A percentile compares a stretch with the other conserved stretches of the same genome.
Evolutionary conservation across 2,329 filamentous ascomycete species (phyloP).

Genomic region (Amauroascus verrucosus): DNA sequence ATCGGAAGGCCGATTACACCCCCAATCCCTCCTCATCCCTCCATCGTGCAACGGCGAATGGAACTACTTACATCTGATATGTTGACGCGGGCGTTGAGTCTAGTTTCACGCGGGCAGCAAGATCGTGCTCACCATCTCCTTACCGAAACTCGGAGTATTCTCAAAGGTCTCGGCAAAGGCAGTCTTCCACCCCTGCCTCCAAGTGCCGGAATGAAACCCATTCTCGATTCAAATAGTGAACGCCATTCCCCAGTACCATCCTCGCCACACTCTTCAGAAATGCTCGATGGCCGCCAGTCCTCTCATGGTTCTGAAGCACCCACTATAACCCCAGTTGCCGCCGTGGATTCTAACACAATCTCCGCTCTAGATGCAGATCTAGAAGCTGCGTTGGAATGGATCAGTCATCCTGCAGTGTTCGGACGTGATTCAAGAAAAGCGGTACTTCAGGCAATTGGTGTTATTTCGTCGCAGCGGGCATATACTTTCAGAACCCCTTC

Average conservation of each 20-base stretch:
- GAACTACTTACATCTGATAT: conserved; percentile 96
- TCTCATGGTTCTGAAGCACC: conserved; percentile 32
- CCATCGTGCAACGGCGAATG: conserved; percentile 93
- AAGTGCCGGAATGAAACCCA: conserved; percentile 25
- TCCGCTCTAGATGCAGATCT: conserved; percentile 82
- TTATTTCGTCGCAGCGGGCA: conserved; percentile 86
- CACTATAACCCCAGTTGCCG: conserved; percentile 47
- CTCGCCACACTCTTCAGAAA: conserved; percentile 31
- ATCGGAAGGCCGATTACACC: conserved; percentile 48
- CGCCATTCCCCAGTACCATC: conserved; percentile 28
- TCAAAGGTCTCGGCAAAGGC: conserved; percentile 92
- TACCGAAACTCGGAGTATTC: conserved; percentile 84
- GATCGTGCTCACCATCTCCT: conserved; percentile 88
- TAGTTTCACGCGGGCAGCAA: conserved; percentile 84
- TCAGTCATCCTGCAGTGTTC: conserved; percentile 91
- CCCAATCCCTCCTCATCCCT: conserved; percentile 88
- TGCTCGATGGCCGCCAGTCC: conserved; percentile 24
- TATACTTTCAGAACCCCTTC: conserved; percentile 88
- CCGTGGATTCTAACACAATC: conserved; percentile 77
- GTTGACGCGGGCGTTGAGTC: conserved; percentile 80
- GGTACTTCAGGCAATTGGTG: conserved; percentile 89
- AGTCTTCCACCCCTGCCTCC: conserved; percentile 78
- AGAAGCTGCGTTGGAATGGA: conserved; percentile 88
- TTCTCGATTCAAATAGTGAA: conserved; percentile 27
- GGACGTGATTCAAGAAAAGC: conserved; percentile 88